Percentiles rank a stretch among this genome's conserved stretches.
phyloP scores from a whole-genome alignment of 108 stramenopile species.

The Bacterosira constricta region DNA sequence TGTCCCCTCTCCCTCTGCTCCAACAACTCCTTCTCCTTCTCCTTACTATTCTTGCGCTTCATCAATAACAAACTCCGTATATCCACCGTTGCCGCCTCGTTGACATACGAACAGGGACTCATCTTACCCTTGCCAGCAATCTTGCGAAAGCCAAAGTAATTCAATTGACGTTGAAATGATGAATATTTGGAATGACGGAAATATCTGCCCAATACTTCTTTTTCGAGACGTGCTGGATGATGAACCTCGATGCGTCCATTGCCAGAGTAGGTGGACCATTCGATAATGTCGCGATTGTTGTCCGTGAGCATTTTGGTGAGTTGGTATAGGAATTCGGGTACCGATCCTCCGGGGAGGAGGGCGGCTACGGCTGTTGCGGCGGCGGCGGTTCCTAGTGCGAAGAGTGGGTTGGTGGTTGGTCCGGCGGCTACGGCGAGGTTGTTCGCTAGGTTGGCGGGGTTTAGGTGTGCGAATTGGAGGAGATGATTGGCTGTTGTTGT shows the following conservation, averaged over 20 bases:
- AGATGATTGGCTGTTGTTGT: background rate
- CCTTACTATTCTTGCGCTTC: conserved; percentile 51
- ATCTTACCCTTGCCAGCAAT: conserved; percentile 93
- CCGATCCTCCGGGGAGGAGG: conserved; percentile 19
- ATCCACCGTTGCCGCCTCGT: conserved; percentile 80
- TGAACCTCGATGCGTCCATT: conserved; percentile 78
- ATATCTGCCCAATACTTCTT: conserved; percentile 79
- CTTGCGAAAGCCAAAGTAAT: conserved; percentile 92
- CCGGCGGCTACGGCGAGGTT: too few species aligned
- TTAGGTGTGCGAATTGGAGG: too few species aligned
- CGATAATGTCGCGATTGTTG: conserved; percentile 83
- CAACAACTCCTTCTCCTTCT: conserved; percentile 5
- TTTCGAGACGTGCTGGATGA: conserved; percentile 77
- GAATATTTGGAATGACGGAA: conserved; percentile 92
- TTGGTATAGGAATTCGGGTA: conserved; percentile 89
- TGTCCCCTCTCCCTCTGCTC: background rate
- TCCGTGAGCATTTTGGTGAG: conserved; percentile 94
- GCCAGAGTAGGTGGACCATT: conserved; percentile 66
- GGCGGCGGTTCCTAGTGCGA: too few species aligned
- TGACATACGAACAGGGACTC: conserved; percentile 91
- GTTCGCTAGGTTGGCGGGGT: too few species aligned
- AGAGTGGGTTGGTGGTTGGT: too few species aligned
- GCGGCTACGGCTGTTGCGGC: conserved; percentile 3
- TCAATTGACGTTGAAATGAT: conserved; percentile 87
- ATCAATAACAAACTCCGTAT: conserved; percentile 84